Percentiles rank a stretch among this genome's conserved stretches.
Evolutionary conservation across 2,329 filamentous ascomycete species (phyloP).

Genomic region (Diaporthe sp.): DNA sequence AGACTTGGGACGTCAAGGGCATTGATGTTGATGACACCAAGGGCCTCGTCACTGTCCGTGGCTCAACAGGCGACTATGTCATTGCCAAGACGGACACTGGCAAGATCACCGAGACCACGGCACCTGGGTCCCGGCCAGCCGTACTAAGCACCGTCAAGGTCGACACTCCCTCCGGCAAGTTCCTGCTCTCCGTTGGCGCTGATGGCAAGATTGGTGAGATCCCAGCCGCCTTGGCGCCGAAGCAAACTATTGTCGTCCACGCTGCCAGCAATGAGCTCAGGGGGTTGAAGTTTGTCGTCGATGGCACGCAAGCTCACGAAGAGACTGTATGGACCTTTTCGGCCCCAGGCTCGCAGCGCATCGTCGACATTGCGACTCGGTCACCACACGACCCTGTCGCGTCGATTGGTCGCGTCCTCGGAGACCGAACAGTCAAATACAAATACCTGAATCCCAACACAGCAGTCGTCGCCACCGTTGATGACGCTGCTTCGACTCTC

Average conservation of each 20-base stretch:
- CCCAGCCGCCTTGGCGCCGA: constrained; percentile 61
- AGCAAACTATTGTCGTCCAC: constrained; percentile 68
- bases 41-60: constrained; percentile 70
- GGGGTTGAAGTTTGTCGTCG: constrained; percentile 66
- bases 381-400: constrained; percentile 88
- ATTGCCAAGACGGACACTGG: constrained; percentile 68
- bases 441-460: constrained; percentile 96
- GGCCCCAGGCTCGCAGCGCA: constrained; percentile 74
- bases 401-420: constrained; percentile 94
- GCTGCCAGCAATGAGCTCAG: constrained; percentile 64
- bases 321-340: constrained; percentile 80
- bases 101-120: constrained; percentile 61
- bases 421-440: constrained; percentile 93
- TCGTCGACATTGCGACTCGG: constrained; percentile 77
- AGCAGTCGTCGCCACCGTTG: constrained; percentile 79
- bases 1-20: constrained; percentile 76
- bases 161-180: constrained; percentile 65
- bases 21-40: constrained; percentile 73
- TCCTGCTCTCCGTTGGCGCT: constrained; percentile 66
- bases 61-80: constrained; percentile 73
- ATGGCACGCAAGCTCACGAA: constrained; percentile 58
- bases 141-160: constrained; percentile 66
- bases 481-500: constrained; percentile 70
- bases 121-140: constrained; percentile 54
- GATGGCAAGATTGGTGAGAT: constrained; percentile 65